Evolutionary conservation across 495 filamentous ascomycete species (phyloP), one percentile per base, ranked within the genome.

Genomic region (Schizothecium vesticola): DNA sequence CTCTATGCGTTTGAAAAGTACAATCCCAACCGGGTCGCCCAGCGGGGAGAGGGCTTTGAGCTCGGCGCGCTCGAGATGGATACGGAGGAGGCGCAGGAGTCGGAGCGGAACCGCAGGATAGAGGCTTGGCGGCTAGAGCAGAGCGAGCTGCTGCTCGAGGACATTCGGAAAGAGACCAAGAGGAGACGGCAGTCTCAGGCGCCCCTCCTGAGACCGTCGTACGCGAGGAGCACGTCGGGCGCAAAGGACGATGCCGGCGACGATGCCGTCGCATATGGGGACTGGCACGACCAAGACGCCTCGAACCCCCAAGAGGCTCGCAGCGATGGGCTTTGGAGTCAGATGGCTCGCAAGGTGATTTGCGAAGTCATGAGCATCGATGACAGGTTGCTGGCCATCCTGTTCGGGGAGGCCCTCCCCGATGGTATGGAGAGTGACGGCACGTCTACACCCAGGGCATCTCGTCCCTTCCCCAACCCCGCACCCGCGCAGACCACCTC

Each of bases 81-180:
- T 69, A 83, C 83, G 59, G 85, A 88, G 56, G 84, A 85, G 29
- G 80, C 80, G 24, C 82, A 85, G 68, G 86, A 88, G 67, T 77
- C 83, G 13, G 92, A 97, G 59, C 87, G 90, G 61, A 90, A 88
- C 74, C 85, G 87, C 71, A 84, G 94, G 70, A 96, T 99, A 79
- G 92, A 97, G 77, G 83, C 86, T 57, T 99, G 95, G 95, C 85
- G 94, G 69, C 80, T 95, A 74, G 95, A 98, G 73, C 96, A 98
- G 76, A 97, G 92, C 72, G 84, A 84, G 69, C 86, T 90, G 21
- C 79, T 99, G 56, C 76, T 98, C 31, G 91, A 97, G 60, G 92
- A 97, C 76, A 93, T 99, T 59, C 90, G 93, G 77, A 88, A 84
- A 64, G 91, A 95, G 79, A 96, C 92, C 11, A 86, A 90, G 69